A percentile compares a stretch with the other conserved stretches of the same genome.
Evolutionary conservation across 2,329 filamentous ascomycete genomes (phyloP).

Genomic region (Fusarium sp.): DNA sequence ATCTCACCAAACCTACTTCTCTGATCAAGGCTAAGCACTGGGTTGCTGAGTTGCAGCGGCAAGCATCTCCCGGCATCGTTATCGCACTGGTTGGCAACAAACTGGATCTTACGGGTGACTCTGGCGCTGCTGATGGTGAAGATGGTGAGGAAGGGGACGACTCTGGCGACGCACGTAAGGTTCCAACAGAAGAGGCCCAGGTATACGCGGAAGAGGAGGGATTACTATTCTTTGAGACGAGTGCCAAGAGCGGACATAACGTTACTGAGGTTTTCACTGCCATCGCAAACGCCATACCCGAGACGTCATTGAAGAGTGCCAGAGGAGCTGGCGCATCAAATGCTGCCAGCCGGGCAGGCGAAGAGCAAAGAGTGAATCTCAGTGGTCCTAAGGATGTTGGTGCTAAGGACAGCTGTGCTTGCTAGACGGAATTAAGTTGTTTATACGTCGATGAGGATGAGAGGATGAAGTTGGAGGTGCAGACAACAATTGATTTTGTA

Average conservation of each 20-base stretch:
- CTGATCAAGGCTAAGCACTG: conserved; percentile 98
- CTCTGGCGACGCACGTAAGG: conserved; percentile 82
- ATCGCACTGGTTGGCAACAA: conserved; percentile 98
- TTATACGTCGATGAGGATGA: conserved; percentile 17
- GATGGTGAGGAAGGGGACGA: conserved; percentile 70
- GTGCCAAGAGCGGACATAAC: conserved; percentile 94
- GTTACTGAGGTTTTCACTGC: conserved; percentile 97
- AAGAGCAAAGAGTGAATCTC: conserved; percentile 85
- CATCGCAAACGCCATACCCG: conserved; percentile 97
- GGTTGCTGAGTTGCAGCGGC: conserved; percentile 96
- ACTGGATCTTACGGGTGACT: conserved; percentile 83
- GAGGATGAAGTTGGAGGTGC: conserved; percentile 20
- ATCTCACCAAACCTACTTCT: conserved; percentile 95
- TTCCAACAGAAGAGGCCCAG: conserved; percentile 91
- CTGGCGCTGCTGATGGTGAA: conserved; percentile 56
- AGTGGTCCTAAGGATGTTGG: conserved; percentile 77
- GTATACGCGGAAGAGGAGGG: conserved; percentile 94
- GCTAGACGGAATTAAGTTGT: conserved; percentile 60
- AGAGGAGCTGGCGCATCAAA: conserved; percentile 76
- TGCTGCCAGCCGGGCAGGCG: conserved; percentile 67
- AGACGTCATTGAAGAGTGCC: conserved; percentile 92
- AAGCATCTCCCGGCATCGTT: conserved; percentile 95
- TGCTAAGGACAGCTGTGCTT: conserved; percentile 93
- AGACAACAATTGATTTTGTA: conserved; percentile 38
- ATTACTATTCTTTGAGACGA: conserved; percentile 96